These are phyloP conservation scores for Bullera alba DNA, from an alignment of 768 basidiomycete species.

Conservation along the genomic window DNA sequence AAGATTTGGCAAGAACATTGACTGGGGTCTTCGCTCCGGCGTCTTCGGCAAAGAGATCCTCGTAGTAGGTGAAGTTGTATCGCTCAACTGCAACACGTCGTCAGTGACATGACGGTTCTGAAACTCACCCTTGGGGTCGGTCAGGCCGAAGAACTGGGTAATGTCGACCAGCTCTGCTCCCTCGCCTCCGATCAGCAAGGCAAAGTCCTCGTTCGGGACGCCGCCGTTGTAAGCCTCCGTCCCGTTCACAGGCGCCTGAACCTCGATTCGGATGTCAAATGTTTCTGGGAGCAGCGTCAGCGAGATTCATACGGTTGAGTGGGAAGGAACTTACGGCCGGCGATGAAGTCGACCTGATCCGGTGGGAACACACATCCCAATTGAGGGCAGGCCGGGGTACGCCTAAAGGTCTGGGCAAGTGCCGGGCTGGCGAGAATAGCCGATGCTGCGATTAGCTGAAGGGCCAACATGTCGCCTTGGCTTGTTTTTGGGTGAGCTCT, in stretches of 20 bases:
- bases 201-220: conserved; percentile 34
- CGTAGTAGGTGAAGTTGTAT: conserved; percentile 43
- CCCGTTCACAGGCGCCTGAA: conserved; percentile 48
- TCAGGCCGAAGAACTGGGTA: conserved; percentile 36
- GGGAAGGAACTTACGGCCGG: conserved; percentile 15
- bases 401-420: conserved; percentile 35
- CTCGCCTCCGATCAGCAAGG: conserved; percentile 38
- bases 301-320: neutral
- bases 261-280: conserved; percentile 29
- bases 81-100: conserved; percentile 8
- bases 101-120: neutral
- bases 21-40: conserved; percentile 39
- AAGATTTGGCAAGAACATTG: conserved; percentile 45
- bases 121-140: conserved; percentile 21
- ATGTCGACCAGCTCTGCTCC: conserved; percentile 26
- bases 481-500: neutral
- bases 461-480: neutral
- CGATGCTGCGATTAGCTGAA: conserved; percentile 3
- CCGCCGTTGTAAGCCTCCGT: conserved; percentile 46
- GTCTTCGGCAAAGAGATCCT: conserved; percentile 44
- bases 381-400: conserved; percentile 41
- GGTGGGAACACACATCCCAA: conserved; percentile 43
- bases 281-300: conserved; percentile 6
- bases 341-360: conserved; percentile 38
- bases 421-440: conserved; percentile 13